Evolutionary conservation across 2,329 filamentous ascomycete species (phyloP).

Genomic region (Penicillium nordicum): DNA sequence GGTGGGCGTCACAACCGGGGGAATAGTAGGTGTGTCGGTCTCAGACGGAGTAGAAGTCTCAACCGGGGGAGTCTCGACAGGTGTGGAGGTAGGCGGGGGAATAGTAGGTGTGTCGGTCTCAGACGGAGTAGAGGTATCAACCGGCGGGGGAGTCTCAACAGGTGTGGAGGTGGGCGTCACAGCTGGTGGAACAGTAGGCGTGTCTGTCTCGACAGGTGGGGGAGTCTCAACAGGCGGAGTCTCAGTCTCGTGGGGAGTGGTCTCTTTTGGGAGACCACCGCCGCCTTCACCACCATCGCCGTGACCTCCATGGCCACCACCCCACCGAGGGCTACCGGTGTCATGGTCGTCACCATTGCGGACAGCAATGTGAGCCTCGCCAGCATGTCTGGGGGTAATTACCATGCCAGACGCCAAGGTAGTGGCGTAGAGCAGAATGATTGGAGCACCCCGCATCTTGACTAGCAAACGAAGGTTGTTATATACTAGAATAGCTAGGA

Average conservation of each 20-base stretch:
- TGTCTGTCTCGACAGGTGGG: not conserved
- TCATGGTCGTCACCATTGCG: conserved; percentile 10
- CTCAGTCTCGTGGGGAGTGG: conserved; percentile 2
- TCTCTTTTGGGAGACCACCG: not conserved
- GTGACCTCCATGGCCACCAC: not conserved
- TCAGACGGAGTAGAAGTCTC: not conserved
- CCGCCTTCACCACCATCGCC: conserved; percentile 3
- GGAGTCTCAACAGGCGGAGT: not conserved
- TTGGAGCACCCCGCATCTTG: conserved; percentile 19
- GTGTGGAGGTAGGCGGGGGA: not conserved
- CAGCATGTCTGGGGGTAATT: conserved; percentile 15
- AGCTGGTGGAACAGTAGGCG: not conserved
- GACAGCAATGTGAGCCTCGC: conserved; percentile 9
- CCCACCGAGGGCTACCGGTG: conserved; percentile 5
- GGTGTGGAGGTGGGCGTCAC: not conserved
- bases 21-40: not conserved
- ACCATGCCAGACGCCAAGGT: conserved; percentile 19
- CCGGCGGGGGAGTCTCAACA: not conserved
- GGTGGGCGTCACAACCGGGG: not conserved
- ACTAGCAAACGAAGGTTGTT: conserved; percentile 11
- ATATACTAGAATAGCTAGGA: not conserved
- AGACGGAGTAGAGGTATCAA: not conserved
- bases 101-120: not conserved
- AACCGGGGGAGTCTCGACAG: not conserved
- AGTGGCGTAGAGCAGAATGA: conserved; percentile 19